phyloP scores from a whole-genome alignment of 2,329 filamentous ascomycete species.

The Calonectria crousiana region DNA sequence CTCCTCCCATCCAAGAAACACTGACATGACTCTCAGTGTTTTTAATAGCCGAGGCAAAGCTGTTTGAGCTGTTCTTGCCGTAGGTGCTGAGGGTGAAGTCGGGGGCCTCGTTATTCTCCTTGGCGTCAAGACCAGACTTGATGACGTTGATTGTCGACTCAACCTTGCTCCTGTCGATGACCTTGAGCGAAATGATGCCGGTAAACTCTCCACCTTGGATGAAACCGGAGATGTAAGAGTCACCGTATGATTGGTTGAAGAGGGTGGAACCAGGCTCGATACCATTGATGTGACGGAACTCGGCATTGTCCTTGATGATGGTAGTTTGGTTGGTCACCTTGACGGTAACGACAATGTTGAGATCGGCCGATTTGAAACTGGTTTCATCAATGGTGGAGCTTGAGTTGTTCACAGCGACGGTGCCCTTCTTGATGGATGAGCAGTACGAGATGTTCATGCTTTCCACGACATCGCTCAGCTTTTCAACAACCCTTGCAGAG shows the following conservation, averaged over 20 bases:
- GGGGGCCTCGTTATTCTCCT: background rate
- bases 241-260: conserved; percentile 11
- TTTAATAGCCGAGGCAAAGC: background rate
- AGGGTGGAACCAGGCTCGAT: background rate
- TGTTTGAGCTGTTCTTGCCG: background rate
- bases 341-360: background rate
- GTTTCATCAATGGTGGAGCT: background rate
- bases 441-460: background rate
- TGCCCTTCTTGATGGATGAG: conserved; percentile 7
- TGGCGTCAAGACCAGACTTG: conserved; percentile 1
- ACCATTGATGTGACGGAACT: background rate
- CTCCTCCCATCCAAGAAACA: conserved; percentile 14
- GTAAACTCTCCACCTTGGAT: conserved; percentile 9
- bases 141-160: background rate
- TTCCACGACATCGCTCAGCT: background rate
- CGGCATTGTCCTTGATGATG: background rate
- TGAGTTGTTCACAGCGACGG: background rate
- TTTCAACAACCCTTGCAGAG: background rate
- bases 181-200: conserved; percentile 1
- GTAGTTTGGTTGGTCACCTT: conserved; percentile 12
- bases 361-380: background rate
- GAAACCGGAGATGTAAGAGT: conserved; percentile 16
- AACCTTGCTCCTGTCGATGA: conserved; percentile 3
- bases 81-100: conserved; percentile 8
- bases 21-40: conserved; percentile 18